Evolutionary conservation across 331 rosid species (phyloP).

Genomic region (Acacia concinna): DNA sequence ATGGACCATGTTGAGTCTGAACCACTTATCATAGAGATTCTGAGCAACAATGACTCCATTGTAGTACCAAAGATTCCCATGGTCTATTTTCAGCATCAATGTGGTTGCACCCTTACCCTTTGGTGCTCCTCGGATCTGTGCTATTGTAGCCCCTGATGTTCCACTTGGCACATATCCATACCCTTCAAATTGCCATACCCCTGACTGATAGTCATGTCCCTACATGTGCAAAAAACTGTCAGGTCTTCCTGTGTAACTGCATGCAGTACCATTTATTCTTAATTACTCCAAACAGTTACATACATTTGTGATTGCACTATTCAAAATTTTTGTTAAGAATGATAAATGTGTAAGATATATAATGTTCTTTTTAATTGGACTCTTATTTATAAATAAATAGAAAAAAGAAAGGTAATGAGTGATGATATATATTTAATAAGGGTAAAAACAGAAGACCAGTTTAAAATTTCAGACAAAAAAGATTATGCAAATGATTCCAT

Average conservation of each 20-base stretch:
- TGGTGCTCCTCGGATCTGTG: constrained; percentile 56
- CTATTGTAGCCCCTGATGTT: constrained; percentile 53
- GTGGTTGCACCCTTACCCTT: constrained; percentile 52
- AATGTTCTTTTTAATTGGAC: too few relatives aligned
- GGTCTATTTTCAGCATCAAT: constrained; percentile 45
- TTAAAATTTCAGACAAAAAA: too few relatives aligned
- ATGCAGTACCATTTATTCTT: background rate
- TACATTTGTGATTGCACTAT: too few relatives aligned
- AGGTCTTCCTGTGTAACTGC: background rate
- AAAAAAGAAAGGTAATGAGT: too few relatives aligned
- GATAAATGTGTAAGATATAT: too few relatives aligned
- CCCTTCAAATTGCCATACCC: constrained; percentile 62
- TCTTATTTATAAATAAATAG: too few relatives aligned
- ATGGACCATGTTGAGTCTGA: constrained; percentile 57
- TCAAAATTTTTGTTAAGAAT: too few relatives aligned
- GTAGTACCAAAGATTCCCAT: constrained; percentile 50
- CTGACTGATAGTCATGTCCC: constrained; percentile 47
- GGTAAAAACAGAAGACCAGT: too few relatives aligned
- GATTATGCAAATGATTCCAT: background rate
- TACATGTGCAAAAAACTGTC: background rate
- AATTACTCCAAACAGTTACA: background rate
- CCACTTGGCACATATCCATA: constrained; percentile 47
- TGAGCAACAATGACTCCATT: constrained; percentile 33
- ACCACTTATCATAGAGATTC: constrained; percentile 57
- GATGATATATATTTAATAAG: too few relatives aligned